Evolutionary conservation across 2,329 filamentous ascomycete species (phyloP).

Genomic region (Ceratocystiopsis minuta): DNA sequence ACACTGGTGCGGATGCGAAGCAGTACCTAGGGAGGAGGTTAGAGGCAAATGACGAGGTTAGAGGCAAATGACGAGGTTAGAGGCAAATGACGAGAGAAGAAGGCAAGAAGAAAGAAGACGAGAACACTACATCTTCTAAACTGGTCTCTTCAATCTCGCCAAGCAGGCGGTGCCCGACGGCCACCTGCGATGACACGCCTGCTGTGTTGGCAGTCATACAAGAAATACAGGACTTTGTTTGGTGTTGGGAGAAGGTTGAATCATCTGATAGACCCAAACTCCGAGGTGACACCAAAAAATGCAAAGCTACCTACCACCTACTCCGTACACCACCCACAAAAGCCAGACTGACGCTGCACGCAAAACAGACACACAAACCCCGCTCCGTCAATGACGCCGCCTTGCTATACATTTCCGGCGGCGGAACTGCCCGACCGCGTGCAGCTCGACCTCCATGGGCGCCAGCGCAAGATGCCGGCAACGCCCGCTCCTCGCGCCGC

Average conservation of each 20-base stretch:
- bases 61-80: no score
- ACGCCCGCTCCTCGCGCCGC: slow-evolving; percentile 2
- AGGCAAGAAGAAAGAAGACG: no score
- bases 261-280: no score
- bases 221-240: no score
- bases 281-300: no score
- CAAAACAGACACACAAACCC: no score
- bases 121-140: slow-evolving; percentile 34
- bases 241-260: no score
- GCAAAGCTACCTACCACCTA: no score
- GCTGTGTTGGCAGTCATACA: slow-evolving; percentile 1
- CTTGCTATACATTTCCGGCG: slow-evolving; percentile 35
- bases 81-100: no score
- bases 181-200: slow-evolving; percentile 15
- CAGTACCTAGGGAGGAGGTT: slow-evolving; percentile 2
- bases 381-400: slow-evolving; percentile 35
- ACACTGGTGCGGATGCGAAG: slow-evolving; percentile 1
- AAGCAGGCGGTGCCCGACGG: slow-evolving; percentile 30
- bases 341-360: no score
- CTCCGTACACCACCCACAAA: no score
- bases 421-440: slow-evolving; percentile 29
- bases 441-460: slow-evolving; percentile 29
- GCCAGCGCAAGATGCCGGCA: slow-evolving; percentile 30
- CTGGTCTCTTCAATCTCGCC: slow-evolving; percentile 37
- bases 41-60: no score